Evolutionary conservation across 331 rosid genomes (phyloP).

Genomic region (Quercus phellos): DNA sequence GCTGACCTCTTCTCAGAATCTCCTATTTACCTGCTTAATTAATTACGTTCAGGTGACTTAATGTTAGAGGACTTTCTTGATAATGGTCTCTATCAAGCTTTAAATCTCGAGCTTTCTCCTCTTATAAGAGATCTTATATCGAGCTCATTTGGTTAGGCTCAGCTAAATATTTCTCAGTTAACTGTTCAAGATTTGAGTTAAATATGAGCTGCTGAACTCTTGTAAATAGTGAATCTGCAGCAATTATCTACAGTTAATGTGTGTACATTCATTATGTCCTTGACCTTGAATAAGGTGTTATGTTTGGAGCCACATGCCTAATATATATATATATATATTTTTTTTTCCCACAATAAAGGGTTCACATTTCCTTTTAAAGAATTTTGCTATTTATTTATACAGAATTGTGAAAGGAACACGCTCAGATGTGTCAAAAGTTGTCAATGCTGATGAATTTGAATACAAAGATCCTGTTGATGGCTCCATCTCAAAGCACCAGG

Average conservation of each 20-base stretch:
- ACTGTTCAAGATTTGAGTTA: not conserved
- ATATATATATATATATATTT: not conserved
- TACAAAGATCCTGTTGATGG: conserved; percentile 94
- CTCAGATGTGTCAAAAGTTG: conserved; percentile 77
- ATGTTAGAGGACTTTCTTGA: too few species aligned
- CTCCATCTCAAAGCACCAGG: conserved; percentile 90
- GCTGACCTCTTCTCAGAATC: too few species aligned
- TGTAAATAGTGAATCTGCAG: conserved; percentile 1
- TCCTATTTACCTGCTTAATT: too few species aligned
- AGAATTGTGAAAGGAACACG: conserved; percentile 68
- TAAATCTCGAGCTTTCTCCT: too few species aligned
- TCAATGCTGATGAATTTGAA: conserved; percentile 80
- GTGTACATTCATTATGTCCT: not conserved
- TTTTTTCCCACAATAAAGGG: not conserved
- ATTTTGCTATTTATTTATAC: not conserved
- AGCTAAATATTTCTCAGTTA: too few species aligned
- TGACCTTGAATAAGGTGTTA: not conserved
- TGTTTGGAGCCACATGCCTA: conserved; percentile 8
- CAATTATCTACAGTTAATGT: not conserved
- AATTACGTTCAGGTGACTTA: too few species aligned
- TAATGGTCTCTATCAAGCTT: too few species aligned
- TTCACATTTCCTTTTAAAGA: not conserved
- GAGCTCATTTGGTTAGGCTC: too few species aligned
- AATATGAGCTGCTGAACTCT: not conserved
- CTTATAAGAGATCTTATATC: too few species aligned